Percentiles rank a stretch among this genome's conserved stretches.
These are phyloP conservation scores for Sporothrix pallida DNA, from an alignment of 2,329 filamentous ascomycete species.

Conservation along the genomic window DNA sequence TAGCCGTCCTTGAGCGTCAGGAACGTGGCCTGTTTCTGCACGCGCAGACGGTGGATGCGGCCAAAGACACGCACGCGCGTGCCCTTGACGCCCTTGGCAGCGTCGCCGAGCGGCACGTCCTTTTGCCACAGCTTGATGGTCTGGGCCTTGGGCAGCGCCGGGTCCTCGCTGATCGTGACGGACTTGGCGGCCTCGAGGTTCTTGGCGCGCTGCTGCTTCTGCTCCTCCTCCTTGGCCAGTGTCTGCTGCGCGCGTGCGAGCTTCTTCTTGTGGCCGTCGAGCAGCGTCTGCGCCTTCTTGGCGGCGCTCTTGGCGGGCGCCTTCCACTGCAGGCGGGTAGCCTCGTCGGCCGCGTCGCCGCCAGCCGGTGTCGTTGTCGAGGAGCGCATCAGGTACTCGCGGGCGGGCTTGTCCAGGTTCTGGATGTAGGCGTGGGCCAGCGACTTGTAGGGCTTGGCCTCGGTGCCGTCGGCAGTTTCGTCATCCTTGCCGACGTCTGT, in stretches of 20 bases:
- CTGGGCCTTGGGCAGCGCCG: constrained; percentile 73
- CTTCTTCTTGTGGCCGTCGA: constrained; percentile 83
- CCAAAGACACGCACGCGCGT: constrained; percentile 80
- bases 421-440: constrained; percentile 78
- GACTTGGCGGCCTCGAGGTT: constrained; percentile 82
- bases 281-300: constrained; percentile 81
- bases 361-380: constrained; percentile 66
- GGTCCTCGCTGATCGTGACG: constrained; percentile 72
- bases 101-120: constrained; percentile 51
- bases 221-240: constrained; percentile 73
- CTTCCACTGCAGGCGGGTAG: constrained; percentile 74
- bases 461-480: constrained; percentile 67
- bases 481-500: constrained; percentile 79
- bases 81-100: constrained; percentile 63
- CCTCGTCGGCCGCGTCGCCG: constrained; percentile 67
- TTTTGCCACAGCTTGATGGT: constrained; percentile 68
- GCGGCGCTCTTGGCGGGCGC: constrained; percentile 80
- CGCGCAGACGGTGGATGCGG: constrained; percentile 78
- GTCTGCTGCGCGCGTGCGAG: constrained; percentile 76
- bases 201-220: constrained; percentile 71
- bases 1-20: constrained; percentile 86
- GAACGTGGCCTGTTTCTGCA: constrained; percentile 85
- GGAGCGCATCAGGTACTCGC: constrained; percentile 71
- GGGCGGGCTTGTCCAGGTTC: constrained; percentile 62
- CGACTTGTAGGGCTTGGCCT: constrained; percentile 79